Base-by-base conservation (phyloP, 345 rosid genomes). In the Populus euphratica region DNA sequence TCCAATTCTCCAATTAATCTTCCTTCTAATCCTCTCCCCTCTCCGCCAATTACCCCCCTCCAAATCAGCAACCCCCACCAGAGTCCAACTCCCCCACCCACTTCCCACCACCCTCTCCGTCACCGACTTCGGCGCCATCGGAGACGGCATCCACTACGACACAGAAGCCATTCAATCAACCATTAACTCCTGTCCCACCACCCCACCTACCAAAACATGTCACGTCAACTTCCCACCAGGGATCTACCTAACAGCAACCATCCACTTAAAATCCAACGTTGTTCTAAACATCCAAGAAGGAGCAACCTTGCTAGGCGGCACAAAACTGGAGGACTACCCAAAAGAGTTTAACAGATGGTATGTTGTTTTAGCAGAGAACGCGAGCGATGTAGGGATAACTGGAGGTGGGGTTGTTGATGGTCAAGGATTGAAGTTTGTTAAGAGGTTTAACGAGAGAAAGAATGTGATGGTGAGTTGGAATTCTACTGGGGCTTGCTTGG, bases 381-480 rank as follows among this genome's bases (percentile, higher is more conserved):
- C 89, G 17, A 86, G 72, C 20, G 90, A 95, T 67, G 97, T 93
- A 6, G 99, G 97, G 79, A 92, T 93, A 25, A 91, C 93, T 1
- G 99, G 99, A 18, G 96, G 98, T 12, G 96, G 99, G 36, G 88
- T 73, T 29, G 86, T 91, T 63, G 97, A 96, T 63, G 99, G 99
- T 8, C 98, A 96, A 73, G 96, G 94, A 68, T 76, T 86, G 79
- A 81, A 77, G 79, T 96, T 93, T 67, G 98, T 96, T 80, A 81
- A 74, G 86, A 86, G 85, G 73, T 88, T 90, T 61, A 79, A 87
- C 11, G 85, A 86, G 83, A 86, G 85, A 83, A 92, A 96, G 88
- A 93, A 93, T 82, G 92, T 93, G 82, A 96, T 91, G 98, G 95
- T 93, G 82, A 96, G 98, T 77, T 96, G 98, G 98, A 93, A 93